Conservation (phyloP, 2,329 filamentous ascomycete species). For the Aureobasidium sp. region DNA sequence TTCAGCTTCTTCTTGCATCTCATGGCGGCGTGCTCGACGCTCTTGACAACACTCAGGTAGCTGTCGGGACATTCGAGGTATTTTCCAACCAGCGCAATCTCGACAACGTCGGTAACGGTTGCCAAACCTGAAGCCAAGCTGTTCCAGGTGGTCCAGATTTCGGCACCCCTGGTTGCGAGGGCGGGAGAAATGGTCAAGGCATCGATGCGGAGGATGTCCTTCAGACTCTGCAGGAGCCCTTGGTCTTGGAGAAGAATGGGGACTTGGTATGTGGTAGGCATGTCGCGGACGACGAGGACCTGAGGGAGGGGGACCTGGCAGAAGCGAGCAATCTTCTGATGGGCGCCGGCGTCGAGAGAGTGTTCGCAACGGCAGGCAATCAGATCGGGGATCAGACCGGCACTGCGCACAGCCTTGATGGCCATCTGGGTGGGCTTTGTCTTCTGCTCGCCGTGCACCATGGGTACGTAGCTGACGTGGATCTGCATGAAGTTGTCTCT, state of each 20-base stretch:
- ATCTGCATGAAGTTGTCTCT: slow-evolving; percentile 80
- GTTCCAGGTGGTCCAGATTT: slow-evolving; percentile 75
- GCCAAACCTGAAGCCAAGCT: slow-evolving; percentile 58
- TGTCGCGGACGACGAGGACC: slow-evolving; percentile 79
- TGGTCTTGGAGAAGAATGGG: slow-evolving; percentile 85
- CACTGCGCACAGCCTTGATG: slow-evolving; percentile 73
- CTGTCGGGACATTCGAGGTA: slow-evolving; percentile 79
- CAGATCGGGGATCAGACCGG: slow-evolving; percentile 55
- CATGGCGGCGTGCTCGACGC: slow-evolving; percentile 88
- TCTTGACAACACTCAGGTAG: slow-evolving; percentile 76
- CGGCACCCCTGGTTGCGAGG: slow-evolving; percentile 52
- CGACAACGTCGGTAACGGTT: slow-evolving; percentile 58
- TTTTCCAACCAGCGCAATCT: slow-evolving; percentile 85
- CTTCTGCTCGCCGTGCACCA: slow-evolving; percentile 73
- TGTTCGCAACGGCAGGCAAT: slow-evolving; percentile 88
- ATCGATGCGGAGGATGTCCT: slow-evolving; percentile 56
- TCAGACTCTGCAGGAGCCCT: slow-evolving; percentile 60
- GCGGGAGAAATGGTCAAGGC: slow-evolving; percentile 37
- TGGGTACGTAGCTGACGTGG: slow-evolving; percentile 79
- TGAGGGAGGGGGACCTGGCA: slow-evolving; percentile 82
- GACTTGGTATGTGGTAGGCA: slow-evolving; percentile 87
- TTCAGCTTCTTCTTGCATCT: slow-evolving; percentile 69
- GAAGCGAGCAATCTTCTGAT: slow-evolving; percentile 79
- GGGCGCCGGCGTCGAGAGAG: slow-evolving; percentile 61
- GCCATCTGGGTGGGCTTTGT: slow-evolving; percentile 95